Evolutionary conservation across 768 basidiomycete species (phyloP), one percentile per base, ranked within the genome.

Genomic region (Mrakia blollopis): DNA sequence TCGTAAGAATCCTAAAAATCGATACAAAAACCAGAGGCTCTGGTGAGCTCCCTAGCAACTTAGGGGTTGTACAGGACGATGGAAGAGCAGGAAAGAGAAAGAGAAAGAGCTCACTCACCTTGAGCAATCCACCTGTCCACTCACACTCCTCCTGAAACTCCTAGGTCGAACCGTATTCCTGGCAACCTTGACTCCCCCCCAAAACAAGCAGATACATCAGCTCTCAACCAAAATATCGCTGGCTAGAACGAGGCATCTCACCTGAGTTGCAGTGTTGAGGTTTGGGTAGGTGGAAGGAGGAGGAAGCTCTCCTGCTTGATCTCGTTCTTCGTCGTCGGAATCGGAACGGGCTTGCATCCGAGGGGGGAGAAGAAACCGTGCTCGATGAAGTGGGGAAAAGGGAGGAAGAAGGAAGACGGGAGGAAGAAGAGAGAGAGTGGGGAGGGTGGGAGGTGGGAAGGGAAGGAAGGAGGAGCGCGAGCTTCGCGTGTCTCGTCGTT

Each of bases 221-320:
- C 6, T n/a, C 25, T 54, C 52, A 25, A n/a, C n/a, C n/a, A n/a
- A n/a, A n/a, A n/a, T n/a, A n/a, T n/a, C 39, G 13, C 23, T 25
- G 39, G 14, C 3, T 28, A 13, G 63, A 25, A 21, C 9, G 61
- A 39, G 21, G 28, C 10, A 69, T 18, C 77, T 8, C n/a, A 78
- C 77, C 63, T 78, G 77, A 10, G 72, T 73, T 28, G 54, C 35
- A n/a, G 77, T 78, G 39, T 78, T 78, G 25, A 78, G 67, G 39
- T 78, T 78, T 21, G 77, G 77, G 44, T 78, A 78, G 35, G 72
- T 78, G 18, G 63, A 68, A 52, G 67, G 65, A 28, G 73, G 73
- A 18, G 44, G 39, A 3, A 68, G 25, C 32, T 68, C 65, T 18
- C 37, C 65, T 6, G 47, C 47, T 50, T 18, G 35, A 35, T 68